Evolutionary conservation across 1,284 basidiomycete genomes (phyloP).

Genomic region (Ustilago hordei): DNA sequence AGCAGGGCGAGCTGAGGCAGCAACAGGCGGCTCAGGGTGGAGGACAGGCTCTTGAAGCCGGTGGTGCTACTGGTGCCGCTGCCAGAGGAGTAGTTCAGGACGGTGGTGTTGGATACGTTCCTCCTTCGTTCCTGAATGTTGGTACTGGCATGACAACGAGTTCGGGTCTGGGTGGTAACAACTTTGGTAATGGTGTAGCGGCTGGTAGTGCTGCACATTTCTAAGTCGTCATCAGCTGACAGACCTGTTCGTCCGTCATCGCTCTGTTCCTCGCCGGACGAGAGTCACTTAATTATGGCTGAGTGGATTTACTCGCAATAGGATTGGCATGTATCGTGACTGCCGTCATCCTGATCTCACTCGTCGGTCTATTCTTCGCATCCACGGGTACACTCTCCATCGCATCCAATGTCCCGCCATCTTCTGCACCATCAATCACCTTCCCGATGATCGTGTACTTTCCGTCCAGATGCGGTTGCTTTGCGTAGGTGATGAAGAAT

Average conservation of each 20-base stretch:
- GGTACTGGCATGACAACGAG: slow-evolving; percentile 2
- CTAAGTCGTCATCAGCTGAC: background rate
- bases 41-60: background rate
- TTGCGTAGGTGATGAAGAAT: slow-evolving; percentile 67
- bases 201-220: slow-evolving; percentile 32
- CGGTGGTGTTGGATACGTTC: slow-evolving; percentile 29
- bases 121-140: slow-evolving; percentile 16
- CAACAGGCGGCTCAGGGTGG: background rate
- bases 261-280: background rate
- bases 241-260: background rate
- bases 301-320: slow-evolving; percentile 73
- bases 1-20: slow-evolving; percentile 9
- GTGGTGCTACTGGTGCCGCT: background rate
- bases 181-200: slow-evolving; percentile 31
- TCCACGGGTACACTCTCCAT: slow-evolving; percentile 86
- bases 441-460: slow-evolving; percentile 67
- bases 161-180: slow-evolving; percentile 12
- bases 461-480: slow-evolving; percentile 63
- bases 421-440: slow-evolving; percentile 65
- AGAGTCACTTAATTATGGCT: no score
- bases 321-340: slow-evolving; percentile 97
- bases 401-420: slow-evolving; percentile 55
- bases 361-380: slow-evolving; percentile 86
- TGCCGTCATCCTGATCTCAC: slow-evolving; percentile 82
- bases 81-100: slow-evolving; percentile 9